These are phyloP conservation scores for Solanum ossicruentum DNA, from an alignment of 257 asterid species.

Conservation along the genomic window DNA sequence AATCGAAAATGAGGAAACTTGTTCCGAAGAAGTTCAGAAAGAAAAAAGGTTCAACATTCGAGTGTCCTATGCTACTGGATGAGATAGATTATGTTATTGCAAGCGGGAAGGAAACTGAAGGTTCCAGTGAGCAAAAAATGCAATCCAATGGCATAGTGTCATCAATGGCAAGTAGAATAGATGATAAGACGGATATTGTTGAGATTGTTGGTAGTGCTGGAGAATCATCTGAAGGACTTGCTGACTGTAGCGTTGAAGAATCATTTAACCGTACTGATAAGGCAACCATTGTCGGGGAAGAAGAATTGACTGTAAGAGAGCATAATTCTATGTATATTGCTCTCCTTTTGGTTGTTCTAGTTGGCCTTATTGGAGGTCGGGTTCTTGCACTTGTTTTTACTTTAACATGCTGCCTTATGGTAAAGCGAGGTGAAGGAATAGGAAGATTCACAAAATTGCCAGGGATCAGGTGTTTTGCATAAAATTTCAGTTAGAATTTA, in stretches of 20 bases:
- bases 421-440: background rate
- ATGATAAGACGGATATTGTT: background rate
- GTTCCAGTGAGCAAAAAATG: background rate
- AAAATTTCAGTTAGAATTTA: background rate
- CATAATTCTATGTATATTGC: constrained; percentile 12
- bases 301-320: background rate
- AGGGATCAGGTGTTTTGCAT: background rate
- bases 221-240: background rate
- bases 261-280: constrained; percentile 4
- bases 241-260: background rate
- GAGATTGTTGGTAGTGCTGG: background rate
- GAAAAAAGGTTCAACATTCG: constrained; percentile 7
- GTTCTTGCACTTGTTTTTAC: background rate
- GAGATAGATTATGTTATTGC: background rate
- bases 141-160: background rate
- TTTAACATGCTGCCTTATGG: background rate
- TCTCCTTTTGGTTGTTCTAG: constrained; percentile 36
- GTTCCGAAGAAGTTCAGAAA: constrained; percentile 31
- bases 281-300: background rate
- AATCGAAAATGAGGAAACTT: constrained; percentile 46
- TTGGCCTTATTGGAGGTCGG: constrained; percentile 34
- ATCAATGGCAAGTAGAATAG: background rate
- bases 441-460: background rate
- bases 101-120: background rate
- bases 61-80: background rate